phyloP scores from a whole-genome alignment of 1,284 basidiomycete species.

The Pseudozyma thailandica region DNA sequence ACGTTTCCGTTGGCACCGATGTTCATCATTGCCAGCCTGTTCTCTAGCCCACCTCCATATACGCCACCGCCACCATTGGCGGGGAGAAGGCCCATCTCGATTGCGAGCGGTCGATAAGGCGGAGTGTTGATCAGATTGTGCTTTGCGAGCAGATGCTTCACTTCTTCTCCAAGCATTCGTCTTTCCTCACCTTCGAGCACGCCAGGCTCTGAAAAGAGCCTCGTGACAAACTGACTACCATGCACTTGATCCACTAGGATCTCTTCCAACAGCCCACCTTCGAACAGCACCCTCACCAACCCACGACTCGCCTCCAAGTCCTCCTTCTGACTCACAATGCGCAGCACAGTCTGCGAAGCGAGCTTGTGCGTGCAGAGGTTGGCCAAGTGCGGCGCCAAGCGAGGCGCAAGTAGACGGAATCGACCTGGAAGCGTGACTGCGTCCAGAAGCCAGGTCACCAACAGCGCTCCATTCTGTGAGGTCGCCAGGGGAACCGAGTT shows the following conservation, averaged over 20 bases:
- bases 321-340: slow-evolving; percentile 70
- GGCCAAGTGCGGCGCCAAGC: slow-evolving; percentile 93
- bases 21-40: slow-evolving; percentile 13
- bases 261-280: slow-evolving; percentile 84
- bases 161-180: slow-evolving; percentile 75
- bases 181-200: slow-evolving; percentile 77
- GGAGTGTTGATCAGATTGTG: slow-evolving; percentile 63
- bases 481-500: slow-evolving; percentile 98
- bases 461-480: slow-evolving; percentile 93
- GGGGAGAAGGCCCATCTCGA: slow-evolving; percentile 81
- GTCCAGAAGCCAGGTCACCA: slow-evolving; percentile 96
- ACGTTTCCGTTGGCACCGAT: neutral
- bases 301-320: slow-evolving; percentile 65
- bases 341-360: slow-evolving; percentile 89
- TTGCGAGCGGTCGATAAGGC: slow-evolving; percentile 87
- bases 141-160: slow-evolving; percentile 51
- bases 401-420: slow-evolving; percentile 89
- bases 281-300: slow-evolving; percentile 67
- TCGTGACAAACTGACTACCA: slow-evolving; percentile 90
- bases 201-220: slow-evolving; percentile 76
- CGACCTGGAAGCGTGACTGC: slow-evolving; percentile 90
- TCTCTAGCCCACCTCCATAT: slow-evolving; percentile 8
- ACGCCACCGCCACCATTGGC: neutral
- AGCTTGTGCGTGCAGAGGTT: slow-evolving; percentile 98
- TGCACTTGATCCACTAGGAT: slow-evolving; percentile 77